Percentiles rank a stretch among this genome's conserved stretches.
Conservation (phyloP, 305 asterid genomes). For the Fraxinus latifolia region DNA sequence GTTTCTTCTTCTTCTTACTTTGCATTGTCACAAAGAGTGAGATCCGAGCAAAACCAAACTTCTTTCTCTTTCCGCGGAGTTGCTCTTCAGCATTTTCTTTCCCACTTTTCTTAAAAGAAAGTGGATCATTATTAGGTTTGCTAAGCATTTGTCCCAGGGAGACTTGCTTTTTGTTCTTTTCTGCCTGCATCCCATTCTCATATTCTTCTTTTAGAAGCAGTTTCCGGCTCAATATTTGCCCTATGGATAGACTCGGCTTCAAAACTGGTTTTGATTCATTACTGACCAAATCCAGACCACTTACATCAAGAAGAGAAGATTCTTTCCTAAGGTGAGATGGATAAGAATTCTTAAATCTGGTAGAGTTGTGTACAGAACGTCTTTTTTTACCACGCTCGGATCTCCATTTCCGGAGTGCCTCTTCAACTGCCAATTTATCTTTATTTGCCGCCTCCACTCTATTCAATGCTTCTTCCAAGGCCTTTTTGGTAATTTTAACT, state of each 20-base stretch:
- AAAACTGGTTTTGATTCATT: constrained; percentile 55
- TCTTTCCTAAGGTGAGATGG: constrained; percentile 50
- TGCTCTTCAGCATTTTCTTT: constrained; percentile 39
- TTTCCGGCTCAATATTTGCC: constrained; percentile 83
- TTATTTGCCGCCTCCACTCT: constrained; percentile 72
- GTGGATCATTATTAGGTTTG: constrained; percentile 29
- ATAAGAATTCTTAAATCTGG: constrained; percentile 66
- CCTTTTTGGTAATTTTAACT: constrained; percentile 62
- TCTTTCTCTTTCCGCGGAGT: constrained; percentile 66
- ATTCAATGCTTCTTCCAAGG: constrained; percentile 69
- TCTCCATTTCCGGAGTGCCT: constrained; percentile 82
- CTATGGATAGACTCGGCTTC: constrained; percentile 73
- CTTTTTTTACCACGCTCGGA: constrained; percentile 75
- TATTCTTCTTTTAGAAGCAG: constrained; percentile 68
- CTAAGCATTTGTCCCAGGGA: constrained; percentile 74
- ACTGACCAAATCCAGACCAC: constrained; percentile 39
- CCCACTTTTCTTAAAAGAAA: constrained; percentile 29
- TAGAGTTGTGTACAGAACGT: constrained; percentile 40
- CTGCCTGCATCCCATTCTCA: constrained; percentile 40
- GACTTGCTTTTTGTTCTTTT: constrained; percentile 37
- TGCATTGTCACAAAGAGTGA: constrained; percentile 61
- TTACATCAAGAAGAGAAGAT: constrained; percentile 46
- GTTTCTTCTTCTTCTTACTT: constrained; percentile 56
- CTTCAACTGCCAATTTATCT: constrained; percentile 82
- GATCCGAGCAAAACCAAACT: constrained; percentile 67